These are phyloP conservation scores for Daldinia sp. DNA, from an alignment of 2,329 filamentous ascomycete genomes.

Conservation along the genomic window DNA sequence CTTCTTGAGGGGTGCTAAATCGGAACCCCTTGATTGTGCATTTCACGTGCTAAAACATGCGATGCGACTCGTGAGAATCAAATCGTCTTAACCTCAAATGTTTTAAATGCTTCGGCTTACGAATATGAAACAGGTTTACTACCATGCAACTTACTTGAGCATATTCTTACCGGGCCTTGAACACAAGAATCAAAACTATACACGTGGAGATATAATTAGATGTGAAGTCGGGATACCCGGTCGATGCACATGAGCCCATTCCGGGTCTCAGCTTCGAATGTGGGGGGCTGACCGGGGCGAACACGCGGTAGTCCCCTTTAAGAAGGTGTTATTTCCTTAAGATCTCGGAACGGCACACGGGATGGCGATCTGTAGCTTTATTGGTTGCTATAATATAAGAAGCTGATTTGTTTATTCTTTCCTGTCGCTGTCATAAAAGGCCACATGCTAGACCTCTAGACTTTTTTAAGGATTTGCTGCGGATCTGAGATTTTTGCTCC, in stretches of 20 bases:
- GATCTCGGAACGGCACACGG: slow-evolving; percentile 12
- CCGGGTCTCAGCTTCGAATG: slow-evolving; percentile 7
- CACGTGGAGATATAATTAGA: background rate
- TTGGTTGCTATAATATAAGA: slow-evolving; percentile 3
- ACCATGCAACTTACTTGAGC: background rate
- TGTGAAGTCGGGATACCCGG: slow-evolving; percentile 1
- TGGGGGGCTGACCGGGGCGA: slow-evolving; percentile 2
- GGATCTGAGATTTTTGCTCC: background rate
- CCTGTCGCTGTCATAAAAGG: background rate
- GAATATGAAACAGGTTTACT: background rate
- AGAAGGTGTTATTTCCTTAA: slow-evolving; percentile 18
- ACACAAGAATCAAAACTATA: background rate
- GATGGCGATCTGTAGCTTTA: slow-evolving; percentile 7
- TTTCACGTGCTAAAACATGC: background rate
- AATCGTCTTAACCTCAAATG: background rate
- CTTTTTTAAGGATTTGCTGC: background rate
- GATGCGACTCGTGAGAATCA: background rate
- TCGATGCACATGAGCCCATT: background rate
- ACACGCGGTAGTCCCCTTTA: slow-evolving; percentile 8
- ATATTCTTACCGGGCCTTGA: too few species aligned
- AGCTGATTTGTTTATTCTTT: background rate
- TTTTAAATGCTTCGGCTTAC: background rate
- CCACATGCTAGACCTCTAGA: background rate
- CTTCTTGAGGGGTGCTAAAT: background rate
- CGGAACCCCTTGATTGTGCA: background rate